Base-by-base conservation (phyloP, 306 rosid species). In the Pyrus bretschneideri region DNA sequence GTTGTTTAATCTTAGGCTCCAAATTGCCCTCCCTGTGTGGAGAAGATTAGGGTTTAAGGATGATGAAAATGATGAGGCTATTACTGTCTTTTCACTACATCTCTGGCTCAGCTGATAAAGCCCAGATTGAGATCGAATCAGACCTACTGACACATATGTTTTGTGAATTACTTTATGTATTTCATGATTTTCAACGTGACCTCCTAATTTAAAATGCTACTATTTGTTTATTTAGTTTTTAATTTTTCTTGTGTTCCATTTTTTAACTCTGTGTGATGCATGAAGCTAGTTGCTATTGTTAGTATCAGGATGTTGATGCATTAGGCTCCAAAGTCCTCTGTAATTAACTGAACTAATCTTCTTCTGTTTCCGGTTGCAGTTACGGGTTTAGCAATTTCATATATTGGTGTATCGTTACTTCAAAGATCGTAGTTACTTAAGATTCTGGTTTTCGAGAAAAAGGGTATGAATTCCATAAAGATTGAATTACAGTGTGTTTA, bases 161-260 rank as follows among this genome's bases (percentile, higher is more conserved):
- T 62, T 80, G 69, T 79, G 22, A 64, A 74, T 17, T 69, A 65
- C 23, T 54, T 49, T 61, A 31, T 65, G 51, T 64, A 61, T 78
- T 65, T 76, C 9, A 2, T 68, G 66, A 76, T 76, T 72, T 64
- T 21, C 38, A 17, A 74, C 85, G 46, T 77, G 81, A 22, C 52
- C 67, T 27, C 10, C 73, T 71, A 45, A 71, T 63, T 67, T 67
- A 22, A 25, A 30, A 4, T 33, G 18, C 42, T 27, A 8, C 4
- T 65, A 11, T 35, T 33, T 25, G 46, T 60, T 49, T 70, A 25
- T 33, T 8, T 2, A 13, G 29, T 49, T 58, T 62, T 51, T 66
- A 7, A 19, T 27, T 27, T 29, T 64, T 25, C 51, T 69, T 23
- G 22, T 68, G 45, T 67, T 29, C 10, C 15, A 68, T 72, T 66